Conservation (phyloP, 306 rosid genomes). For the Prunus fruticosa region DNA sequence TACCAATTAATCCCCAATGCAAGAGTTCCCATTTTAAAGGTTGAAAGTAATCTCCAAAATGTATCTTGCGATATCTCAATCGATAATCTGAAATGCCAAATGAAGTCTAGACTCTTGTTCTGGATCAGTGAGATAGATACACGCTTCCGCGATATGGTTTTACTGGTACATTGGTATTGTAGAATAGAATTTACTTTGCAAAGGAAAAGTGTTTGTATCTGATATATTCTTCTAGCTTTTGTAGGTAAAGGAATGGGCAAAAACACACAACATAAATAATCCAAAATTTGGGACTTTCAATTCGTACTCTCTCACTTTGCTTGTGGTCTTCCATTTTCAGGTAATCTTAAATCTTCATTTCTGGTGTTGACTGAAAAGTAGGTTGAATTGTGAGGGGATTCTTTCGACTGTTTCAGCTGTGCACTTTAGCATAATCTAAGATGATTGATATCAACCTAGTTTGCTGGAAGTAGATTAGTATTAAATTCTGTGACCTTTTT, state of each 20-base stretch:
- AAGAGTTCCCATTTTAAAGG: conserved; percentile 81
- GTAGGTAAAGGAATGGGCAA: conserved; percentile 99
- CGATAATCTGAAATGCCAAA: conserved; percentile 70
- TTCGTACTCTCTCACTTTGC: conserved; percentile 86
- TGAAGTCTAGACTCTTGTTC: conserved; percentile 72
- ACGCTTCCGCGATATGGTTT: conserved; percentile 80
- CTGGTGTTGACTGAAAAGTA: not conserved
- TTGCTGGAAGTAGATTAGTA: conserved; percentile 13
- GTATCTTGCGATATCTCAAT: conserved; percentile 91
- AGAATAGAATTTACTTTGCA: conserved; percentile 9
- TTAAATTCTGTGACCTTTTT: not conserved
- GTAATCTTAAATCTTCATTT: conserved; percentile 40
- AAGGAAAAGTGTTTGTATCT: conserved; percentile 24
- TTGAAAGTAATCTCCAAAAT: conserved; percentile 41
- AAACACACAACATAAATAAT: conserved; percentile 73
- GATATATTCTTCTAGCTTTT: conserved; percentile 38
- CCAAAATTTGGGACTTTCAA: conserved; percentile 72
- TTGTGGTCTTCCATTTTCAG: conserved; percentile 93
- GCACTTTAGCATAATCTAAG: conserved; percentile 1
- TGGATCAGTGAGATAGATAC: conserved; percentile 70
- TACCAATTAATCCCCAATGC: conserved; percentile 54
- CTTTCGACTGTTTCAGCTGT: conserved; percentile 6
- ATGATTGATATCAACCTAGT: conserved; percentile 24
- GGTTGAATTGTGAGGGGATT: not conserved
- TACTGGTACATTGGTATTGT: conserved; percentile 63